Base-by-base conservation (phyloP, 2,329 filamentous ascomycete species). In the Neonectria coccinea region DNA sequence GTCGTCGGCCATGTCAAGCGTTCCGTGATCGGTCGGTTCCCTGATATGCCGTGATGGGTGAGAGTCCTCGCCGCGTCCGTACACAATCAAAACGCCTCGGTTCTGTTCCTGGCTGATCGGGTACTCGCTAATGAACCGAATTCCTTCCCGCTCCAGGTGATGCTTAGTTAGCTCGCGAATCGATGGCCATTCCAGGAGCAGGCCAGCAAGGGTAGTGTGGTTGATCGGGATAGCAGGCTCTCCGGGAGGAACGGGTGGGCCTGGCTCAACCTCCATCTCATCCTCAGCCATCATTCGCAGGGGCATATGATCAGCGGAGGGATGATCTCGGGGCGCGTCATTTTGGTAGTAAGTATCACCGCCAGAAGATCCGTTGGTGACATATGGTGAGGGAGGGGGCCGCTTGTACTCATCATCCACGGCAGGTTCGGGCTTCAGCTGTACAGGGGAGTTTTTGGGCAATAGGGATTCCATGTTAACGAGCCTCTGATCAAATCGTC, bases 151-250 rank as follows among this genome's bases (percentile, higher is more conserved):
- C 22, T 82, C 78, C 59, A 89, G 76, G 27, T 82, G 81, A 53
- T 78, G 79, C 65, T 75, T 83, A 36, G 92, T 88, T 74, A 97
- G 75, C 66, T 85, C 80, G 75, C 84, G 80, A 59, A 96, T 93
- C 0, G 89, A 86, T 0, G 86, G 86, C 89, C 91, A 94, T 51
- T 86, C 84, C 29, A 98, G 81, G 18, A 98, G 82, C 67, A 94
- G 88, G 55, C 96, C 92, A 1, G 94, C 94, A n/a, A 93, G 88
- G 0, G 94, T 97, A 0, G 93, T 97, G 74, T 98, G 95, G 70
- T 97, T 92, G 29, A 90, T 87, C 1, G 93, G 92, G 60, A 97
- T 92, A 2, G 91, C 88, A 14, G 92, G 86, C 68, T 89, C 85
- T 51, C 88, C 89, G 1, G 85, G 85, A 12, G 79, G 81, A 7